These are phyloP conservation scores for Citrus unshiu DNA, from an alignment of 345 rosid genomes.

Conservation along the genomic window DNA sequence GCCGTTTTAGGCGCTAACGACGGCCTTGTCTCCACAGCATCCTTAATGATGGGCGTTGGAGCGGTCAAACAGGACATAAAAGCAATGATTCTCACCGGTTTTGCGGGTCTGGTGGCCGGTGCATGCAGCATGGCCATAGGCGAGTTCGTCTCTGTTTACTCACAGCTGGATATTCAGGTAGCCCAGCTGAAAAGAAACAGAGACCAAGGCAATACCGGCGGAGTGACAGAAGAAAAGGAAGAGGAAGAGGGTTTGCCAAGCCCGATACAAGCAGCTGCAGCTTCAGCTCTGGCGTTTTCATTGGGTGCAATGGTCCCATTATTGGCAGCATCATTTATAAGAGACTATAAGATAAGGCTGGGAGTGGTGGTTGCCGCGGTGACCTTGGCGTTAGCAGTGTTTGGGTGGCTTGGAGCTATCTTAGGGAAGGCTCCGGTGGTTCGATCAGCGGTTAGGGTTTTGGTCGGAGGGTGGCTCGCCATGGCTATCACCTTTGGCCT, in stretches of 20 bases:
- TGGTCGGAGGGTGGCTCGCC: constrained; percentile 90
- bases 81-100: constrained; percentile 80
- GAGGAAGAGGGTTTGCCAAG: constrained; percentile 59
- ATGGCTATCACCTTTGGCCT: constrained; percentile 88
- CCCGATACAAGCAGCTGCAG: constrained; percentile 79
- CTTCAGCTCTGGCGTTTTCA: constrained; percentile 82
- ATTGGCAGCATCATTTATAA: constrained; percentile 74
- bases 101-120: constrained; percentile 87
- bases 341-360: constrained; percentile 54
- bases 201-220: constrained; percentile 1
- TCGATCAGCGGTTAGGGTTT: constrained; percentile 59
- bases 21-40: constrained; percentile 81
- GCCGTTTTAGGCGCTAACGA: constrained; percentile 95
- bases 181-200: constrained; percentile 65
- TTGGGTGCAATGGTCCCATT: constrained; percentile 84
- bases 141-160: constrained; percentile 85
- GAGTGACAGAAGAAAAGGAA: constrained; percentile 12
- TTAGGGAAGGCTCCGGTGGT: constrained; percentile 63
- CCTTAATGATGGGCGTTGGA: constrained; percentile 90
- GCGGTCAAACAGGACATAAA: constrained; percentile 80
- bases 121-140: constrained; percentile 99
- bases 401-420: constrained; percentile 82
- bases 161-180: constrained; percentile 76
- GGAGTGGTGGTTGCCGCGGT: constrained; percentile 58
- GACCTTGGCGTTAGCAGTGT: constrained; percentile 52